Evolutionary conservation across 257 asterid genomes (phyloP).

Genomic region (Mitragyna speciosa): DNA sequence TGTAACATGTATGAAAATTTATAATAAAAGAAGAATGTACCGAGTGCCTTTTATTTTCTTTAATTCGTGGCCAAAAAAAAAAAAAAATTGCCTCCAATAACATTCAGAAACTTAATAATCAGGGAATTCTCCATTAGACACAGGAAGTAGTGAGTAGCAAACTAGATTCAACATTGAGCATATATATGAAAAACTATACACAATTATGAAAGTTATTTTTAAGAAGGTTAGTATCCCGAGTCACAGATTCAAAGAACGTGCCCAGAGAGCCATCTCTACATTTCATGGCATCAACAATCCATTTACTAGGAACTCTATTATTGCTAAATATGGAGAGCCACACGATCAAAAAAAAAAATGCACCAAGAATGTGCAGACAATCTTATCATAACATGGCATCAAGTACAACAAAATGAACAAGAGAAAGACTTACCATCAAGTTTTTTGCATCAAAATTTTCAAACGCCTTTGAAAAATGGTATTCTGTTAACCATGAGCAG

Average conservation of each 20-base stretch:
- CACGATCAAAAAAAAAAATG: background rate
- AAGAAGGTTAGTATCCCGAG: too few species aligned
- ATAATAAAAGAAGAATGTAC: background rate
- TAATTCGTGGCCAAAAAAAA: background rate
- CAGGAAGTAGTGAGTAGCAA: background rate
- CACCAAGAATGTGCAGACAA: background rate
- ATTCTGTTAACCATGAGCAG: slow-evolving; percentile 69
- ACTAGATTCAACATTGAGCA: background rate
- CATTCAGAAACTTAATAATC: background rate
- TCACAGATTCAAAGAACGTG: background rate
- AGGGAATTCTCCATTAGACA: background rate
- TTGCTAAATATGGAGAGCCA: background rate
- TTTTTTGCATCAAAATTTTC: slow-evolving; percentile 34
- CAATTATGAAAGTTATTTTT: too few species aligned
- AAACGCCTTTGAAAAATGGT: slow-evolving; percentile 45
- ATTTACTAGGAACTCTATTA: background rate
- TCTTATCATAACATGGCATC: background rate
- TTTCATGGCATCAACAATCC: background rate
- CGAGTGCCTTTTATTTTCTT: background rate
- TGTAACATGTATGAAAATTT: background rate
- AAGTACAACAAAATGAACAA: slow-evolving; percentile 4
- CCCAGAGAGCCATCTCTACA: background rate
- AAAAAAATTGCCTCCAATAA: background rate
- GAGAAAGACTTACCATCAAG: slow-evolving; percentile 51
- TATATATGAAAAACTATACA: background rate